Conservation (phyloP, 2,329 filamentous ascomycete genomes). For the Didymella lethalis region DNA sequence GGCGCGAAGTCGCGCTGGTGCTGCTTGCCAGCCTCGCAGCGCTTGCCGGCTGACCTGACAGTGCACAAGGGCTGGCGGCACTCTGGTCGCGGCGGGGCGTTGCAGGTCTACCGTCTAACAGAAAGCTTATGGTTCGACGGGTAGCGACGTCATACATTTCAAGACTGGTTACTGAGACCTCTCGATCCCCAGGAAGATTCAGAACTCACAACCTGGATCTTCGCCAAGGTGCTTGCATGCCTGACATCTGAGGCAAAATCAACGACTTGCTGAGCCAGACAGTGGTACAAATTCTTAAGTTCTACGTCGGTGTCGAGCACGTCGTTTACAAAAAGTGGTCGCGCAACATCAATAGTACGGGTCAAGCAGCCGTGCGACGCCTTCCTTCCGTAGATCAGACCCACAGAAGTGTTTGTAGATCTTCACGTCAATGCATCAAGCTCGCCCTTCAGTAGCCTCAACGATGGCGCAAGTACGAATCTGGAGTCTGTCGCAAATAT, state of each 20-base stretch:
- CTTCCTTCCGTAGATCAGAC: neutral
- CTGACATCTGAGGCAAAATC: neutral
- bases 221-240: neutral
- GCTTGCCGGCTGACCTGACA: neutral
- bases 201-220: neutral
- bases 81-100: neutral
- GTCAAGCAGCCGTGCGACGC: neutral
- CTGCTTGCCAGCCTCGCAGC: neutral
- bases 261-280: neutral
- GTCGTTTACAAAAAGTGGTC: neutral
- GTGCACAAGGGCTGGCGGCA: neutral
- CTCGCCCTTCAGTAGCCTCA: too few relatives aligned
- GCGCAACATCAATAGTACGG: neutral
- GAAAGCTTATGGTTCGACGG: neutral
- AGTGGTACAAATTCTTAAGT: neutral
- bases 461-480: too few relatives aligned
- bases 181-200: neutral
- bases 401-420: neutral
- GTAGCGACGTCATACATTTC: slow-evolving; percentile 1
- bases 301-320: neutral
- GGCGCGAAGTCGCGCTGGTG: slow-evolving; percentile 3
- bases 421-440: too few relatives aligned
- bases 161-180: neutral
- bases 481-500: too few relatives aligned
- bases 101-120: neutral